phyloP scores from a whole-genome alignment of 2,329 filamentous ascomycete genomes.

The Coniochaeta hoffmannii region DNA sequence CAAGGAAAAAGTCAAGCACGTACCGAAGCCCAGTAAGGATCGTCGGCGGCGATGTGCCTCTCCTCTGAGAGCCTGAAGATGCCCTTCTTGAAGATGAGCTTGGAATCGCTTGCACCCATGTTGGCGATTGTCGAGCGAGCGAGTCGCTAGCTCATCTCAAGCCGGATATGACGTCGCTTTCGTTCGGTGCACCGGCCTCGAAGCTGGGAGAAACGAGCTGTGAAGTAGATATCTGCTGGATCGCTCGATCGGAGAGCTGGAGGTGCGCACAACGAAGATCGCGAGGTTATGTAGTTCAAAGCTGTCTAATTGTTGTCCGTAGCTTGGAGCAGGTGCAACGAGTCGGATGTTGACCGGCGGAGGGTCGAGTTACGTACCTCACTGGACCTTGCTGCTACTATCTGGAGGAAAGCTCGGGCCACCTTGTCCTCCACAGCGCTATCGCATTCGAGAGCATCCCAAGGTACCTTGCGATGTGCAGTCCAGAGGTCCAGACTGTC shows the following conservation, averaged over 20 bases:
- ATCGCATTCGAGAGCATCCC: too few relatives aligned
- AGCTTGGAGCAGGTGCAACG: too few relatives aligned
- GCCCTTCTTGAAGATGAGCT: slow-evolving; percentile 97
- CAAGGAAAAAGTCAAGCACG: slow-evolving; percentile 25
- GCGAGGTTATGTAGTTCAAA: background rate
- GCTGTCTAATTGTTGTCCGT: too few relatives aligned
- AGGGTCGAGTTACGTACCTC: background rate
- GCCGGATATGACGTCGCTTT: background rate
- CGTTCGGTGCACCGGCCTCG: background rate
- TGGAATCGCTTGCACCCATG: slow-evolving; percentile 98
- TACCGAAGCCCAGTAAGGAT: slow-evolving; percentile 89
- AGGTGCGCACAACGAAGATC: too few relatives aligned
- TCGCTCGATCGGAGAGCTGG: too few relatives aligned
- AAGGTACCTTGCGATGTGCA: too few relatives aligned
- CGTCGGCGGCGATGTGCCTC: slow-evolving; percentile 75
- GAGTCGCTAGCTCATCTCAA: slow-evolving; percentile 5
- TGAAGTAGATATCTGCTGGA: background rate
- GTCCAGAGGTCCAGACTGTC: too few relatives aligned
- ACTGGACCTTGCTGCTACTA: background rate
- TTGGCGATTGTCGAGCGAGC: slow-evolving; percentile 11
- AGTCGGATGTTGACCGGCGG: background rate
- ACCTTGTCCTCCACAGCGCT: background rate
- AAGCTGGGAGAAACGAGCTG: background rate
- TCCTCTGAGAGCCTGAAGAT: slow-evolving; percentile 96
- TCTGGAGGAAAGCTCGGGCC: background rate